phyloP scores from a whole-genome alignment of 2,329 filamentous ascomycete genomes.

The Niveomyces coronatus region DNA sequence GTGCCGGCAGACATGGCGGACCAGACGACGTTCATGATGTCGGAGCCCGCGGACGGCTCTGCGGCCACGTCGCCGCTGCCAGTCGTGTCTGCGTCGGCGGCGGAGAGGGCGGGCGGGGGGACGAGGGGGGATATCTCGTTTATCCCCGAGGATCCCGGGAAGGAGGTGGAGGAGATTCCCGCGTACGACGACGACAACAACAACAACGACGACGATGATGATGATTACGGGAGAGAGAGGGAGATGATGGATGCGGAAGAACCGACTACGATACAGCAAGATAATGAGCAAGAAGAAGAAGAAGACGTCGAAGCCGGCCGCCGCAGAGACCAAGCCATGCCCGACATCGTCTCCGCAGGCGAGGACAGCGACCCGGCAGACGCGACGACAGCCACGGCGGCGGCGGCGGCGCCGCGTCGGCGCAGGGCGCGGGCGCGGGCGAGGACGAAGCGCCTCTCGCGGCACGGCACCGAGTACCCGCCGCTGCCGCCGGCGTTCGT shows the following conservation, averaged over 20 bases:
- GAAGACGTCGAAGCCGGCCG: slow-evolving; percentile 2
- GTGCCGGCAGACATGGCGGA: slow-evolving; percentile 36
- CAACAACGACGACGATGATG: slow-evolving; percentile 1
- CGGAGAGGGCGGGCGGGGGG: slow-evolving; percentile 10
- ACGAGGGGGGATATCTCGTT: slow-evolving; percentile 10
- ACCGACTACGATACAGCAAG: neutral
- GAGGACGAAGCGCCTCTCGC: slow-evolving; percentile 44
- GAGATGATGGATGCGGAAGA: slow-evolving; percentile 2
- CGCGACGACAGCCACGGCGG: slow-evolving; percentile 3
- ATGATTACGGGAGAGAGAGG: neutral
- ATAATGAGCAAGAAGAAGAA: slow-evolving; percentile 1
- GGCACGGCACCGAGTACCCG: slow-evolving; percentile 65
- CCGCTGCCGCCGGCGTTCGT: slow-evolving; percentile 63
- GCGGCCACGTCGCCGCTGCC: slow-evolving; percentile 18
- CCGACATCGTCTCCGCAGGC: slow-evolving; percentile 4
- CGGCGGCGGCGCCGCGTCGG: slow-evolving; percentile 2
- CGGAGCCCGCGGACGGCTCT: slow-evolving; percentile 22
- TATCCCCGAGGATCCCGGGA: slow-evolving; percentile 13
- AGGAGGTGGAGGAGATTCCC: neutral
- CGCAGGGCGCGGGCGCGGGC: slow-evolving; percentile 17
- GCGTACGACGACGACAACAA: slow-evolving; percentile 1
- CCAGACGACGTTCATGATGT: slow-evolving; percentile 43
- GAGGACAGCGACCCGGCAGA: slow-evolving; percentile 9
- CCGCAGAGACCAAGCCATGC: neutral
- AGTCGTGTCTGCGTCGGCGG: slow-evolving; percentile 13